phyloP scores from a whole-genome alignment of 805 yeast genomes.

The Wickerhamomyces sydowiorum region DNA sequence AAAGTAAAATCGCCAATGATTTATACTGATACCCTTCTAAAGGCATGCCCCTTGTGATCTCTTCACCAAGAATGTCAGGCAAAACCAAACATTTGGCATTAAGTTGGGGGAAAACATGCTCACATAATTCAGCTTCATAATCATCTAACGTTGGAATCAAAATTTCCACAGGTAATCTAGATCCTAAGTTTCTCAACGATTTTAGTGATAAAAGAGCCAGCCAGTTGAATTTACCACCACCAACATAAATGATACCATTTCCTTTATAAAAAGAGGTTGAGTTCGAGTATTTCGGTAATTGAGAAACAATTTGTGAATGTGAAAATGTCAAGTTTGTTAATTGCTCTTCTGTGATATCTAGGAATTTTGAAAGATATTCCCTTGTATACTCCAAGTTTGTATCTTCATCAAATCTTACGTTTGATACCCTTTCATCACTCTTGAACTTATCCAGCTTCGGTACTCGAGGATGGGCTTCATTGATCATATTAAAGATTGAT shows the following conservation, averaged over 20 bases:
- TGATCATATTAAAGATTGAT: slow-evolving; percentile 31
- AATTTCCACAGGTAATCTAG: slow-evolving; percentile 67
- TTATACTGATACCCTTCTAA: slow-evolving; percentile 66
- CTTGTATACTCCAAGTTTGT: slow-evolving; percentile 32
- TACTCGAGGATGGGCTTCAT: slow-evolving; percentile 35
- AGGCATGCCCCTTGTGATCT: slow-evolving; percentile 39
- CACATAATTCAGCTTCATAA: slow-evolving; percentile 64
- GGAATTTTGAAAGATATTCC: slow-evolving; percentile 37
- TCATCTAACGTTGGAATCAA: slow-evolving; percentile 62
- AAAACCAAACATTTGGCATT: slow-evolving; percentile 66
- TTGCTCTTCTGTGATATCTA: slow-evolving; percentile 36
- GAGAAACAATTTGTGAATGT: slow-evolving; percentile 36
- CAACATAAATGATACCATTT: slow-evolving; percentile 60
- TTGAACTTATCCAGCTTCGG: slow-evolving; percentile 32
- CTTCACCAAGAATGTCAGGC: slow-evolving; percentile 46
- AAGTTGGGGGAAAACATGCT: slow-evolving; percentile 47
- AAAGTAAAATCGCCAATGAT: slow-evolving; percentile 62
- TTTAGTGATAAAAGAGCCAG: slow-evolving; percentile 60
- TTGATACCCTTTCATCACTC: slow-evolving; percentile 31
- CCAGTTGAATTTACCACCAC: slow-evolving; percentile 78
- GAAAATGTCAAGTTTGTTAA: slow-evolving; percentile 35
- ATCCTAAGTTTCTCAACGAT: slow-evolving; percentile 54
- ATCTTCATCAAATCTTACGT: not conserved
- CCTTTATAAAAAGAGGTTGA: slow-evolving; percentile 23
- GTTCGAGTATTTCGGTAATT: slow-evolving; percentile 34